Percentiles rank a stretch among this genome's conserved stretches.
phyloP scores from a whole-genome alignment of 2,329 filamentous ascomycete genomes.

The Penicillium sp. region DNA sequence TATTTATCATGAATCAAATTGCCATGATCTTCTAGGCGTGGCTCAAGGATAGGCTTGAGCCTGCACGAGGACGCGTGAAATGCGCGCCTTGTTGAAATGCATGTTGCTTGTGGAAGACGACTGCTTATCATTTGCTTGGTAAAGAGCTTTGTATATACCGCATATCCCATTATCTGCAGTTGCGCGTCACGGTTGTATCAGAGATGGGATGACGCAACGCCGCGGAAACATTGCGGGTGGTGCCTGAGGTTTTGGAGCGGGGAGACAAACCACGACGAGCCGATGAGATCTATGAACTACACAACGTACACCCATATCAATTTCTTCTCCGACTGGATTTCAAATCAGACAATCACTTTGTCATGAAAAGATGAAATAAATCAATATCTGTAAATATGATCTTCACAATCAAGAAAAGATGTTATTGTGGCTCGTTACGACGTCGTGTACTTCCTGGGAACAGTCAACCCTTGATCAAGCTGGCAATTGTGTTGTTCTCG shows the following conservation, averaged over 20 bases:
- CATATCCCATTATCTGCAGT: conserved; percentile 23
- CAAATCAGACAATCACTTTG: too few relatives aligned
- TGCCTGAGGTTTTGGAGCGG: conserved; percentile 15
- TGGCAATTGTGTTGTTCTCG: too few relatives aligned
- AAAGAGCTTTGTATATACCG: not conserved
- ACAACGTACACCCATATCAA: not conserved
- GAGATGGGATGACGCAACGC: conserved; percentile 22
- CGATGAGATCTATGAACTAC: not conserved
- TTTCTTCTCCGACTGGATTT: not conserved
- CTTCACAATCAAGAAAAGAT: too few relatives aligned
- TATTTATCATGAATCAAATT: conserved; percentile 62
- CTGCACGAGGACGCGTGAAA: conserved; percentile 21
- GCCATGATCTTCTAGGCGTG: conserved; percentile 54
- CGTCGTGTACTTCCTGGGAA: too few relatives aligned
- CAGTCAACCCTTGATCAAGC: too few relatives aligned
- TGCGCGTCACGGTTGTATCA: conserved; percentile 11
- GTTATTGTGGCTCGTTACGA: too few relatives aligned
- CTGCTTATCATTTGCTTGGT: not conserved
- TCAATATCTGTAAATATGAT: too few relatives aligned
- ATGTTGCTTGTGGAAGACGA: too few relatives aligned
- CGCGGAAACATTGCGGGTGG: not conserved
- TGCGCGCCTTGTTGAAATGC: conserved; percentile 3
- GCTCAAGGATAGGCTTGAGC: conserved; percentile 39
- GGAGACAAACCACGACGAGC: not conserved
- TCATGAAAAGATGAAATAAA: too few relatives aligned